These are phyloP conservation scores for Ceratocystis cubensis DNA, from an alignment of 2,329 filamentous ascomycete species.

Conservation along the genomic window DNA sequence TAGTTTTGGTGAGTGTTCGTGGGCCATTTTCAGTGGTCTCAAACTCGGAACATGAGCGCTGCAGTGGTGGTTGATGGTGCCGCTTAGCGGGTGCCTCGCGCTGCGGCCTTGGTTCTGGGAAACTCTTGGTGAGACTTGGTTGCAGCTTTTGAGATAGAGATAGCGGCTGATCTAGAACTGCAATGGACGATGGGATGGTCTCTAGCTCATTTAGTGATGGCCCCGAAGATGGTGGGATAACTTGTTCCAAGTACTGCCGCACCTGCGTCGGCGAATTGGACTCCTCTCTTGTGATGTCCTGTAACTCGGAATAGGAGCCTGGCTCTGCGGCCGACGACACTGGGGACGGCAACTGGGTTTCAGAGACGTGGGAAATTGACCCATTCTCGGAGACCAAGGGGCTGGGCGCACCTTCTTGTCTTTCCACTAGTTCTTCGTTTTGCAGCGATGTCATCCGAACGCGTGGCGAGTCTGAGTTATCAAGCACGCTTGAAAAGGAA, in stretches of 20 bases:
- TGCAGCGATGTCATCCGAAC: slow-evolving; percentile 20
- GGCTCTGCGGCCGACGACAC: slow-evolving; percentile 39
- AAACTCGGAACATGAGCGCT: background rate
- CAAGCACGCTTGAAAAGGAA: slow-evolving; percentile 35
- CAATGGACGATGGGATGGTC: slow-evolving; percentile 5
- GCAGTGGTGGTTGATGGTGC: background rate
- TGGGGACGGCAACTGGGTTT: slow-evolving; percentile 22
- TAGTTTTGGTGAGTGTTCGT: slow-evolving; percentile 20
- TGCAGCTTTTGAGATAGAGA: too few relatives aligned
- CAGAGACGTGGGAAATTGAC: slow-evolving; percentile 9
- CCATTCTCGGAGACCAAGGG: background rate
- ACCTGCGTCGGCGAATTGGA: slow-evolving; percentile 40
- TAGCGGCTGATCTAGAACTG: background rate
- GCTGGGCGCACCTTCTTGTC: background rate
- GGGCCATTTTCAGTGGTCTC: background rate
- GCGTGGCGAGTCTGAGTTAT: slow-evolving; percentile 32
- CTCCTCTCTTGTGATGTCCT: slow-evolving; percentile 24
- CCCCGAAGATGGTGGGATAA: background rate
- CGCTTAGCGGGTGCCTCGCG: background rate
- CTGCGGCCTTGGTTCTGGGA: background rate
- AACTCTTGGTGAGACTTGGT: background rate
- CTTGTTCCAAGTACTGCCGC: slow-evolving; percentile 24
- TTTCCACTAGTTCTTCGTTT: background rate
- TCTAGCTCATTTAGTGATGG: background rate
- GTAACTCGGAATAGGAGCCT: slow-evolving; percentile 38